Base-by-base conservation (phyloP, 208 protist genomes). In the Leptomonas seymouri region DNA sequence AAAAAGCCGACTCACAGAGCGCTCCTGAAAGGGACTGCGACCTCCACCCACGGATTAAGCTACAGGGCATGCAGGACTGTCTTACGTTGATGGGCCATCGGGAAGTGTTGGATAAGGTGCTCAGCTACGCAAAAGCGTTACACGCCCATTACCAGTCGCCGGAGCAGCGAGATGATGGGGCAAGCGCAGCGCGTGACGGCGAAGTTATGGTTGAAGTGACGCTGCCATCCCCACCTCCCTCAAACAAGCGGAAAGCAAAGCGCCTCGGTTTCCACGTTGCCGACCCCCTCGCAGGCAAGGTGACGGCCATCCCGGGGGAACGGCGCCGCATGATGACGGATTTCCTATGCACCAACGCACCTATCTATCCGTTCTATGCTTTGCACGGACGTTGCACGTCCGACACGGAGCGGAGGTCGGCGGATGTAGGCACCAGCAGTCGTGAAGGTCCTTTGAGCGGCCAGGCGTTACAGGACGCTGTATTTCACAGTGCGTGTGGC, bases 91-190 rank as follows among this genome's bases (percentile, higher is more conserved):
- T 77, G 48, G 36, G 56, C 36, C 78, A 84, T 53, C 59, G 81
- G 9, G 75, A 82, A 31, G 61, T 67, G 14, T 42, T 90, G 31
- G 48, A 87, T 4, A 67, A 50, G 42, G 67, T 86, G 11, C 75
- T 90, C 59, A 80, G 75, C 59, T 90, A 81, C 48, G 84, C 84
- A 34, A 86, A 86, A 48, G 81, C 76, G 1, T 54, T 89, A n/a
- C 70, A 59, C 49, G 27, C 53, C 41, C 72, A 81, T 27, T 75
- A 84, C 46, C 45, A 49, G 41, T 49, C 56, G 39, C 23, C 25
- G 23, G 14, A 0, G 2, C 54, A 58, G 18, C 54, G 20, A 3
- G 16, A 4, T 2, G 30, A 25, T 5, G 54, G 4, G 4, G 31
- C 54, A 20, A 44, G 42, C 9, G 20, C 28, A 2, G 51, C 51